phyloP scores from a whole-genome alignment of 2,329 filamentous ascomycete species.

The Lasiodiplodia citricola region DNA sequence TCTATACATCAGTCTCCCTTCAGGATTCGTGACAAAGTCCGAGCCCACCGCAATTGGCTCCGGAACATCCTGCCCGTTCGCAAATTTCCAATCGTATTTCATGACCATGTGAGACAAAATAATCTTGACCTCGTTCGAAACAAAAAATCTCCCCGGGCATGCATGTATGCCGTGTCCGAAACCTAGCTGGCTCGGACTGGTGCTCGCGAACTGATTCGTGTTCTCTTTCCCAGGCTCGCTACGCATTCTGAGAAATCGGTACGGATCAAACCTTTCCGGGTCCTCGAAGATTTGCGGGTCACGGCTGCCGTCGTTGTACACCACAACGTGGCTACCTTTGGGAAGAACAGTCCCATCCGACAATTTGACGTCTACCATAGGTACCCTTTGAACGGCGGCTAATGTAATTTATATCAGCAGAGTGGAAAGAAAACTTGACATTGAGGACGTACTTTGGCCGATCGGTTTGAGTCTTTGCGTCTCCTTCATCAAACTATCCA shows the following conservation, averaged over 20 bases:
- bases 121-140: neutral
- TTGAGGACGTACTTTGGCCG: slow-evolving; percentile 10
- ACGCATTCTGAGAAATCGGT: slow-evolving; percentile 24
- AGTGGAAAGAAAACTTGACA: neutral
- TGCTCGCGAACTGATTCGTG: slow-evolving; percentile 1
- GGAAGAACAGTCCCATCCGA: slow-evolving; percentile 28
- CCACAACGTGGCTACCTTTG: slow-evolving; percentile 15
- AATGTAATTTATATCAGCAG: neutral
- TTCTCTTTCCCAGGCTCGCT: slow-evolving; percentile 13
- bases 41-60: too few relatives aligned
- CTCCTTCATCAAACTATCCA: slow-evolving; percentile 53
- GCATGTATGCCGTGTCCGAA: neutral
- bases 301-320: neutral
- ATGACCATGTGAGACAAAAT: neutral
- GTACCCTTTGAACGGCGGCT: slow-evolving; percentile 22
- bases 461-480: slow-evolving; percentile 33
- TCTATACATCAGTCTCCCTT: too few relatives aligned
- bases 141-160: neutral
- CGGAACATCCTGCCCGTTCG: too few relatives aligned
- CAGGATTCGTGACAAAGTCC: too few relatives aligned
- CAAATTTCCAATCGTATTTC: too few relatives aligned
- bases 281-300: slow-evolving; percentile 25
- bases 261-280: slow-evolving; percentile 26
- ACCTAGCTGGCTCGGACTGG: neutral
- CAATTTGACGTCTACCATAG: slow-evolving; percentile 16